Conservation (phyloP, 1,139 yeast genomes). For the Saccharomycopsis phalli region DNA sequence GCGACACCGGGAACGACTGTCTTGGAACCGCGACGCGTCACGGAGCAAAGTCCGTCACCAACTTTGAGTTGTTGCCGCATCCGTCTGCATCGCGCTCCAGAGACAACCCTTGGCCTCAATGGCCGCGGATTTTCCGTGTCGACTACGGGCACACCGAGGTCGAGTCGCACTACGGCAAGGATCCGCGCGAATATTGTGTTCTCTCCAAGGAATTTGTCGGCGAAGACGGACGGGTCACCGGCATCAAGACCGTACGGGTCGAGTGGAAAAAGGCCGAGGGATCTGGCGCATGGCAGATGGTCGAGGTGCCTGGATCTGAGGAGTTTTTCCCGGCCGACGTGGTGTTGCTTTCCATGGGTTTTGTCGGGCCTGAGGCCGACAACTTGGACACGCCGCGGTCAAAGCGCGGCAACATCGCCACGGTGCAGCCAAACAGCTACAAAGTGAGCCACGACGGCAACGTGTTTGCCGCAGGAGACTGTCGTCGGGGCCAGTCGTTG, state of each 20-base stretch:
- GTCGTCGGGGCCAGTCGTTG: conserved; percentile 96
- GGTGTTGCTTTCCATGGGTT: conserved; percentile 93
- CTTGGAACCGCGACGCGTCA: conserved; percentile 96
- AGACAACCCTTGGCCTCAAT: conserved; percentile 99
- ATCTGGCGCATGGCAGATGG: conserved; percentile 98
- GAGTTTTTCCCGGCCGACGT: conserved; percentile 92
- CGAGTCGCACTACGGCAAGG: conserved; percentile 87
- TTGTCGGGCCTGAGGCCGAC: conserved; percentile 90
- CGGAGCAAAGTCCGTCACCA: conserved; percentile 91
- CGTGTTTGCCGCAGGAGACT: conserved; percentile 93
- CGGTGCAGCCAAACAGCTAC: conserved; percentile 61
- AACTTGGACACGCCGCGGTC: conserved; percentile 66
- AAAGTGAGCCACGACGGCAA: conserved; percentile 55
- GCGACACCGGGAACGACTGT: conserved; percentile 99
- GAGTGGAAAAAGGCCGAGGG: conserved; percentile 92
- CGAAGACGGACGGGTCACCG: conserved; percentile 89
- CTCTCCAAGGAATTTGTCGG: conserved; percentile 92
- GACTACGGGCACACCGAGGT: conserved; percentile 98
- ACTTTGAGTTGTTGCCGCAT: conserved; percentile 89
- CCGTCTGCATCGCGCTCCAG: conserved; percentile 82
- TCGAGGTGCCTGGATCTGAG: conserved; percentile 91
- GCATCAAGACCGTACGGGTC: conserved; percentile 91
- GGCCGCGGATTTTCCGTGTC: conserved; percentile 97
- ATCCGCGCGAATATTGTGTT: conserved; percentile 95
- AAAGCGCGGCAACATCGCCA: conserved; percentile 78